A percentile compares a stretch with the other conserved stretches of the same genome.
phyloP scores from a whole-genome alignment of 768 basidiomycete species.

The Trametes cingulata region DNA sequence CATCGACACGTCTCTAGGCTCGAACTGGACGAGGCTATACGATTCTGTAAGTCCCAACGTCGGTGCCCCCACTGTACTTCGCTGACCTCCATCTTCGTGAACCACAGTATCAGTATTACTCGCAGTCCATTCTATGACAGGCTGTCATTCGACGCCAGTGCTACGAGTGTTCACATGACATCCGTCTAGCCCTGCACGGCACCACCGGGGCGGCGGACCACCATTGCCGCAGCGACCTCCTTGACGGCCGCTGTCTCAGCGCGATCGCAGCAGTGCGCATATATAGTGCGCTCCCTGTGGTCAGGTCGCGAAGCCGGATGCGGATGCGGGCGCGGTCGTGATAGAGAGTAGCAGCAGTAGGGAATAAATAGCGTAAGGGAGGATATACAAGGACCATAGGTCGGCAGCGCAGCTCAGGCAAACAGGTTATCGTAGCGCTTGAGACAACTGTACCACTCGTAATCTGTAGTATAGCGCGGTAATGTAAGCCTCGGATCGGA shows the following conservation, averaged over 20 bases:
- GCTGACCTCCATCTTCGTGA: not conserved
- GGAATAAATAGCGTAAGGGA: constrained; percentile 8
- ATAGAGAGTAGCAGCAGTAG: not conserved
- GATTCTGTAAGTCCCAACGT: constrained; percentile 70
- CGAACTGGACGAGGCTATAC: constrained; percentile 93
- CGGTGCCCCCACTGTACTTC: no score
- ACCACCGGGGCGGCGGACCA: not conserved
- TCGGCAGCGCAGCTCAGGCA: constrained; percentile 18
- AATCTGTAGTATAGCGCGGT: constrained; percentile 46
- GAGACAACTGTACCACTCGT: constrained; percentile 88
- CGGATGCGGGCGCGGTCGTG: no score
- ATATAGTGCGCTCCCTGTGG: no score
- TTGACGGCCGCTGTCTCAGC: no score
- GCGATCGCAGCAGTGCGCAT: not conserved
- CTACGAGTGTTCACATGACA: not conserved
- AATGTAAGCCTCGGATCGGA: constrained; percentile 9
- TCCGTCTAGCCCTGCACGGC: not conserved
- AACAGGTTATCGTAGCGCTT: constrained; percentile 73
- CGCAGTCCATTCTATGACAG: constrained; percentile 80
- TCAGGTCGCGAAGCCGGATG: no score
- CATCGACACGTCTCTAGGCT: constrained; percentile 87
- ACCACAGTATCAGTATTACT: constrained; percentile 87
- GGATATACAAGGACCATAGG: not conserved
- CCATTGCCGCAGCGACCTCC: not conserved
- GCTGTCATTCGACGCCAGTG: not conserved